Evolutionary conservation across 345 rosid genomes (phyloP), one percentile per base, ranked within the genome.

Genomic region (Populus pruinosa): DNA sequence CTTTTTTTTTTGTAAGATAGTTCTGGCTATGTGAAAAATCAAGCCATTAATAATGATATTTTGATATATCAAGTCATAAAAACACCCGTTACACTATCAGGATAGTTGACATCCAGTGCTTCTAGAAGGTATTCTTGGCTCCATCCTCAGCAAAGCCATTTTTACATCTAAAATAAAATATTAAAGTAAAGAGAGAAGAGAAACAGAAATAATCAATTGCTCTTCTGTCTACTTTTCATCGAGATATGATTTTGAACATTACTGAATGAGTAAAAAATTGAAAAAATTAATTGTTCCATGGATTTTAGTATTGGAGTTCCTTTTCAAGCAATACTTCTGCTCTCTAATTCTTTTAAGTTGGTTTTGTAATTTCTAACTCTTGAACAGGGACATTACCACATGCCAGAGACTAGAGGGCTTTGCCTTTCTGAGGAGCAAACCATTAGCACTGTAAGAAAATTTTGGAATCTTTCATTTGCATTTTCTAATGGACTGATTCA

Each of bases 371-470:
- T 38, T 65, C 63, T 76, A 76, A 72, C 64, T 71, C 31, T 67
- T 71, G 59, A 59, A 55, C 81, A 96, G 99, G 97, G 99, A 75
- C 97, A 94, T 84, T 90, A 96, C 84, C 99, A 96, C 89, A 88
- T 94, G 93, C 99, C 99, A 20, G 98, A 94, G 83, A 96, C 99
- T 31, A 89, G 98, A 90, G 99, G 99, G 74, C 95, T 96, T 77
- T 96, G 99, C 87, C 89, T 96, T 38, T 94, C 99, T 5, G 99
- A 94, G 85, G 98, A 94, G 79, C 94, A 93, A 84, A 96, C 98
- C 72, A 78, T 96, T 78, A 90, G 94, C 78, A 88, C 97, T 18
- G 97, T 94, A 83, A 82, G 90, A 41, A 55, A 78, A 14, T 53
- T 18, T 66, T 8, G 65, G 56, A 7, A 31, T 47, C 64, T 73